A percentile compares a stretch with the other conserved stretches of the same genome.
Conservation (phyloP, 495 filamentous ascomycete species). For the Penicillium flavigenum region DNA sequence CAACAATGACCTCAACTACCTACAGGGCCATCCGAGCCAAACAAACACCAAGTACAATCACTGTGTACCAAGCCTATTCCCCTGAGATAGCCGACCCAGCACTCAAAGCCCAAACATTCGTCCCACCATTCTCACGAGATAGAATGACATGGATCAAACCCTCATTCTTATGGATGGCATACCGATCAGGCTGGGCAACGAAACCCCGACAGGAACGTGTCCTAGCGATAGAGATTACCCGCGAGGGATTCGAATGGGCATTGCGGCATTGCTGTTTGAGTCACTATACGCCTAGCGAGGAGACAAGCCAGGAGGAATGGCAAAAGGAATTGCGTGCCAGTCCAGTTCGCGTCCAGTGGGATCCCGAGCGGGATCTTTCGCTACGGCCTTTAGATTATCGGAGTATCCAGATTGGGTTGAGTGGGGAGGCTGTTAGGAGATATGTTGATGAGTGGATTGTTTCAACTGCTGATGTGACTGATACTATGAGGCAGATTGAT, state of each 20-base stretch:
- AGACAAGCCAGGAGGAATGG: conserved; percentile 14
- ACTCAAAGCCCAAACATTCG: conserved; percentile 49
- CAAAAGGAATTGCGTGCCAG: conserved; percentile 28
- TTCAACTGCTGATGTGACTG: conserved; percentile 59
- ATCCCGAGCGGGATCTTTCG: conserved; percentile 53
- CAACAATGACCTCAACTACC: neutral
- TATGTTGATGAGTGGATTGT: conserved; percentile 55
- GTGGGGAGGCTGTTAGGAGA: conserved; percentile 34
- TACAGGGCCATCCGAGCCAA: conserved; percentile 56
- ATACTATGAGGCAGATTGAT: conserved; percentile 46
- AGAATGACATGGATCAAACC: conserved; percentile 73
- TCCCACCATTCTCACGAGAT: conserved; percentile 46
- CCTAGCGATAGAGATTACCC: conserved; percentile 52
- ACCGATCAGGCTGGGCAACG: conserved; percentile 54
- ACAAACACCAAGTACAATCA: conserved; percentile 50
- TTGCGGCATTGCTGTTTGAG: conserved; percentile 29
- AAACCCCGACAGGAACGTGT: conserved; percentile 53
- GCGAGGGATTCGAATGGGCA: conserved; percentile 42
- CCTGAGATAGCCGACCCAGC: conserved; percentile 53
- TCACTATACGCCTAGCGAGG: conserved; percentile 16
- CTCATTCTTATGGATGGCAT: conserved; percentile 65
- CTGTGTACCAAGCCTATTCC: conserved; percentile 64
- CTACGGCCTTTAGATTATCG: conserved; percentile 46
- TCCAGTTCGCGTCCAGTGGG: conserved; percentile 60
- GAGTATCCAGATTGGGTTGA: conserved; percentile 62